These are phyloP conservation scores for Yamadazyma conglobata DNA, from an alignment of 1,139 yeast genomes.

Conservation along the genomic window DNA sequence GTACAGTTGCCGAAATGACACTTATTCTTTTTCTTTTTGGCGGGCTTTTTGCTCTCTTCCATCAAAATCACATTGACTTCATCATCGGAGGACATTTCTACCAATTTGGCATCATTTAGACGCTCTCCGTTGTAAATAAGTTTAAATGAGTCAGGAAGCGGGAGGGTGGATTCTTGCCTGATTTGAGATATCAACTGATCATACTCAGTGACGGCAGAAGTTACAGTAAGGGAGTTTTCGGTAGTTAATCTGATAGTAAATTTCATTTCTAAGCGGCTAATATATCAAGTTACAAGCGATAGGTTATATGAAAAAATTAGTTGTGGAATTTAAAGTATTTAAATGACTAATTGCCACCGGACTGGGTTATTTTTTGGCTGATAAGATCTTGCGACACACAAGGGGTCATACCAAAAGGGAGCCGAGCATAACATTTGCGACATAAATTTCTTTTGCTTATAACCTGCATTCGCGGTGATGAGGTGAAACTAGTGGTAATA, in stretches of 20 bases:
- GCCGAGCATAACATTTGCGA: too few relatives aligned
- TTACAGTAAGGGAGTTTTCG: conserved; percentile 37
- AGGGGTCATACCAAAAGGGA: too few relatives aligned
- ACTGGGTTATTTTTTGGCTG: too few relatives aligned
- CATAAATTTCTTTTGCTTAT: too few relatives aligned
- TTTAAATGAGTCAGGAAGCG: conserved; percentile 42
- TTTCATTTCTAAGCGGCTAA: conserved; percentile 23
- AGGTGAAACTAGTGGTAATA: too few relatives aligned
- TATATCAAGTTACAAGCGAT: neutral
- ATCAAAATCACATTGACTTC: conserved; percentile 43
- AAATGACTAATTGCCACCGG: too few relatives aligned
- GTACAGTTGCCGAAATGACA: conserved; percentile 65
- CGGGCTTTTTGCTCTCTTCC: conserved; percentile 33
- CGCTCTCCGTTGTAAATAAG: conserved; percentile 49
- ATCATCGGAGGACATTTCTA: conserved; percentile 5
- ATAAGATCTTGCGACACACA: too few relatives aligned
- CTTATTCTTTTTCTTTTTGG: conserved; percentile 49
- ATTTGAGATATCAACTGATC: conserved; percentile 47
- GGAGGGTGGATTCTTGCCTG: conserved; percentile 35
- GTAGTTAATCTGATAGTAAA: conserved; percentile 43
- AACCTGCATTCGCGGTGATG: too few relatives aligned
- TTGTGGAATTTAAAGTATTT: too few relatives aligned
- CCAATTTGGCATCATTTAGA: conserved; percentile 7
- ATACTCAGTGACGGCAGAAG: conserved; percentile 49
- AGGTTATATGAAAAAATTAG: neutral